Evolutionary conservation across 2,329 filamentous ascomycete species (phyloP).

Genomic region (Myriosclerotinia duriaeana): DNA sequence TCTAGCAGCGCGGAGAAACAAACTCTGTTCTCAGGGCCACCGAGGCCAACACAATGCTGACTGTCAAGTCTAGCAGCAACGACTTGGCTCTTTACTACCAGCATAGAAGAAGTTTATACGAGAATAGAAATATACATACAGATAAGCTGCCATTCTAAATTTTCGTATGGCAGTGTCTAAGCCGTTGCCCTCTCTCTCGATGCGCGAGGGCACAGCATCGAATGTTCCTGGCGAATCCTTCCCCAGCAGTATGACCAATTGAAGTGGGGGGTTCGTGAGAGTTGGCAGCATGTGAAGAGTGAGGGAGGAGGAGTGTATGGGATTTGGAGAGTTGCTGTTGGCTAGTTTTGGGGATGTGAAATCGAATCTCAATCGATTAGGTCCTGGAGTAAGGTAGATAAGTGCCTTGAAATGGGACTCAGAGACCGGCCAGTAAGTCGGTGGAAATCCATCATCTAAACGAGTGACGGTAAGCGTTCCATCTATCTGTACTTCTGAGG

Average conservation of each 20-base stretch:
- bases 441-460: slow-evolving; percentile 80
- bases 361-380: slow-evolving; percentile 84
- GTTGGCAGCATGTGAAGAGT: slow-evolving; percentile 85
- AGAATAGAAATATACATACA: slow-evolving; percentile 42
- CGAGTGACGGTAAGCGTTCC: slow-evolving; percentile 78
- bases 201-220: slow-evolving; percentile 74
- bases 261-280: slow-evolving; percentile 75
- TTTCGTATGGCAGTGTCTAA: slow-evolving; percentile 81
- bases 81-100: neutral
- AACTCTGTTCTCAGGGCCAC: neutral
- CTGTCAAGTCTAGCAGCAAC: neutral
- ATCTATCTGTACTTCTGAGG: slow-evolving; percentile 65
- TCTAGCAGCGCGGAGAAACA: neutral
- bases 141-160: slow-evolving; percentile 90
- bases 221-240: slow-evolving; percentile 86
- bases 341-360: slow-evolving; percentile 81
- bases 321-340: slow-evolving; percentile 63
- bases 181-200: slow-evolving; percentile 77
- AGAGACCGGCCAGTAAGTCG: slow-evolving; percentile 81
- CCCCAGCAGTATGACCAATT: slow-evolving; percentile 82
- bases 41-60: neutral
- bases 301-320: slow-evolving; percentile 74
- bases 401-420: slow-evolving; percentile 90
- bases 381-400: slow-evolving; percentile 85
- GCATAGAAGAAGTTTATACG: neutral